These are phyloP conservation scores for Annulohypoxylon nitens DNA, from an alignment of 495 filamentous ascomycete genomes.

Conservation along the genomic window DNA sequence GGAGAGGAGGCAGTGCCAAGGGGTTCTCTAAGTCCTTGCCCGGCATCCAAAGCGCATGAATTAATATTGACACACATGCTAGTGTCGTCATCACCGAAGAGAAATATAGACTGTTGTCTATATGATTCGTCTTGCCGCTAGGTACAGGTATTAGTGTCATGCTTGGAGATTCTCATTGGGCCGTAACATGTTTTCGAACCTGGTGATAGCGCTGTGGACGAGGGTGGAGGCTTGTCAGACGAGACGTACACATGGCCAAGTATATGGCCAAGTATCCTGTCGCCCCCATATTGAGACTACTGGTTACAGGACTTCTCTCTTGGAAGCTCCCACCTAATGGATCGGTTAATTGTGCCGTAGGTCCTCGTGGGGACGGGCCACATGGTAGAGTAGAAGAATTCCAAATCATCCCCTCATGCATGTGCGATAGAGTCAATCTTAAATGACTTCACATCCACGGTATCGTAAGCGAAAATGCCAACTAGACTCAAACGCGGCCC, in stretches of 20 bases:
- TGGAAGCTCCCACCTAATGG: slow-evolving; percentile 10
- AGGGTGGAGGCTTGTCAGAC: slow-evolving; percentile 27
- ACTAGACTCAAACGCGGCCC: neutral
- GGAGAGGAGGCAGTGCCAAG: slow-evolving; percentile 42
- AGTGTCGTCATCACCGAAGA: slow-evolving; percentile 39
- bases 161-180: slow-evolving; percentile 22
- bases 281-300: slow-evolving; percentile 27
- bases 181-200: slow-evolving; percentile 9
- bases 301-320: slow-evolving; percentile 10
- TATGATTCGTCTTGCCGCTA: slow-evolving; percentile 28
- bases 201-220: slow-evolving; percentile 17
- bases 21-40: slow-evolving; percentile 30
- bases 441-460: slow-evolving; percentile 33
- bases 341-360: slow-evolving; percentile 38
- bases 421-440: slow-evolving; percentile 17
- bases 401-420: slow-evolving; percentile 38
- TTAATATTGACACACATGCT: slow-evolving; percentile 33
- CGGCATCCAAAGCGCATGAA: slow-evolving; percentile 36
- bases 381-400: slow-evolving; percentile 33
- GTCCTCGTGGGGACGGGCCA: slow-evolving; percentile 7
- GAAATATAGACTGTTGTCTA: slow-evolving; percentile 19
- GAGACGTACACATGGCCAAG: slow-evolving; percentile 25
- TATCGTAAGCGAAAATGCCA: slow-evolving; percentile 24
- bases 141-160: slow-evolving; percentile 18
- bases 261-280: neutral